These are phyloP conservation scores for Fusarium austroafricanum DNA, from an alignment of 2,329 filamentous ascomycete species.

Conservation along the genomic window DNA sequence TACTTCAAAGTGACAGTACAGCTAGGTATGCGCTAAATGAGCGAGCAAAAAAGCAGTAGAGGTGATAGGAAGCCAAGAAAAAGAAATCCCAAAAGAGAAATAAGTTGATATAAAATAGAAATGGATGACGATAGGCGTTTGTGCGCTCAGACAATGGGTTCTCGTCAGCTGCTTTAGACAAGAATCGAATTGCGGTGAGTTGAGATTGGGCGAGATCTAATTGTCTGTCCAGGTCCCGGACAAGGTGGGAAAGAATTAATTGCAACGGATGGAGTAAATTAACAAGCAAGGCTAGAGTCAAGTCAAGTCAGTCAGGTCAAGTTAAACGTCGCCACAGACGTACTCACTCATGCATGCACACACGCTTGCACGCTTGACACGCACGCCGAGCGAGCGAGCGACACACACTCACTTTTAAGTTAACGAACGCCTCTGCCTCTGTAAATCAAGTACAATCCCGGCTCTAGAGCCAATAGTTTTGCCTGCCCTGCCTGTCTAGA, in stretches of 20 bases:
- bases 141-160: conserved; percentile 21
- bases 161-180: conserved; percentile 26
- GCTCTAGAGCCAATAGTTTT: conserved; percentile 11
- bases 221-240: too few relatives aligned
- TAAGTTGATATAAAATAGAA: conserved; percentile 1
- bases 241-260: too few relatives aligned
- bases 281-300: not conserved
- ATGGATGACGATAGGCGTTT: conserved; percentile 6
- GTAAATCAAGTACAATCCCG: conserved; percentile 7
- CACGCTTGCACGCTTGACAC: not conserved
- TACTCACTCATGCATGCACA: conserved; percentile 19
- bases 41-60: not conserved
- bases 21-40: conserved; percentile 5
- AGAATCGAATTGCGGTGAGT: conserved; percentile 38
- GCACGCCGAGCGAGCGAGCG: not conserved
- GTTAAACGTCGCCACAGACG: conserved; percentile 31
- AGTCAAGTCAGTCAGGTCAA: not conserved
- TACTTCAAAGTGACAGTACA: not conserved
- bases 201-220: too few relatives aligned
- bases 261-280: too few relatives aligned
- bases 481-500: conserved; percentile 8
- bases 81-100: not conserved
- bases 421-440: conserved; percentile 8
- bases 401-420: conserved; percentile 5
- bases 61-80: conserved; percentile 6